phyloP scores from a whole-genome alignment of 768 basidiomycete genomes.

The Pleurotus platypus region DNA sequence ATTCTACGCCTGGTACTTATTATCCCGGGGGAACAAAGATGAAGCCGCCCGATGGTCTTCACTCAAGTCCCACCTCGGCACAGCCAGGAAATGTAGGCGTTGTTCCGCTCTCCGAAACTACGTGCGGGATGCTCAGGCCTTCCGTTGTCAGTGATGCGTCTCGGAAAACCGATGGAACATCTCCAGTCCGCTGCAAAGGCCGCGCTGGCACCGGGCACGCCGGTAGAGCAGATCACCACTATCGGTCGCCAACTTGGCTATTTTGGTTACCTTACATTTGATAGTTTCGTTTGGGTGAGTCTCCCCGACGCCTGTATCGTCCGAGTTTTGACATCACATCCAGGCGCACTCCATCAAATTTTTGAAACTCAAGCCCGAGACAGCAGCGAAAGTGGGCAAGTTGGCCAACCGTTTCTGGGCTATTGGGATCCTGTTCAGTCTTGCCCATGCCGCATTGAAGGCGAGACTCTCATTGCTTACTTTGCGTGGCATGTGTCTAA shows the following conservation, averaged over 20 bases:
- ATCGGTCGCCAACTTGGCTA: constrained; percentile 85
- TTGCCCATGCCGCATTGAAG: constrained; percentile 68
- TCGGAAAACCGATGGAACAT: constrained; percentile 94
- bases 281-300: constrained; percentile 83
- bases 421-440: constrained; percentile 78
- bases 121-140: constrained; percentile 6
- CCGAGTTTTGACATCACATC: too few relatives aligned
- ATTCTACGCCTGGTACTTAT: constrained; percentile 81
- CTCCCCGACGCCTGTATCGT: neutral
- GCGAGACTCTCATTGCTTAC: constrained; percentile 27
- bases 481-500: neutral
- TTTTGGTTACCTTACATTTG: constrained; percentile 82
- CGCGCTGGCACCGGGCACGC: constrained; percentile 46
- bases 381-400: constrained; percentile 56
- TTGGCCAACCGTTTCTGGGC: constrained; percentile 85
- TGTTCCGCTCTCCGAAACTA: constrained; percentile 8
- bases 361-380: constrained; percentile 55
- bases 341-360: constrained; percentile 66
- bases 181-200: constrained; percentile 85
- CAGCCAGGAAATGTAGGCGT: constrained; percentile 76
- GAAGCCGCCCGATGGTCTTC: constrained; percentile 78
- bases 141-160: constrained; percentile 67
- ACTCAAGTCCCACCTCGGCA: constrained; percentile 81
- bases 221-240: constrained; percentile 71
- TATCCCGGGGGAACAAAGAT: constrained; percentile 64